These are phyloP conservation scores for Pleurotus pulmonarius DNA, from an alignment of 768 basidiomycete species.

Conservation along the genomic window DNA sequence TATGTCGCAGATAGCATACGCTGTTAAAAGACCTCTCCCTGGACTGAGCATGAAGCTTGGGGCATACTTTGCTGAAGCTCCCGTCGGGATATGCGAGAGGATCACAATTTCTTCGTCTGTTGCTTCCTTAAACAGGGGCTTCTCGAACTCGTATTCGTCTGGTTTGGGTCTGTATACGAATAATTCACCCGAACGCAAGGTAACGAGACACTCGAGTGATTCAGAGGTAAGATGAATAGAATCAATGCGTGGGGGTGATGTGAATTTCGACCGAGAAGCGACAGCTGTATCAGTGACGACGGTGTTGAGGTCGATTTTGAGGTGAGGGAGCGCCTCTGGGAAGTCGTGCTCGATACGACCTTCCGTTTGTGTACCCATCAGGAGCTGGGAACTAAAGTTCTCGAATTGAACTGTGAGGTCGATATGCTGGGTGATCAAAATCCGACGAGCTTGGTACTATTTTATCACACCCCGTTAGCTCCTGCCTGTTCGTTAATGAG, in stretches of 20 bases:
- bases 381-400: conserved; percentile 69
- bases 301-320: conserved; percentile 56
- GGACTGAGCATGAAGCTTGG: conserved; percentile 60
- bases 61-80: conserved; percentile 40
- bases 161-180: conserved; percentile 38
- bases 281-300: conserved; percentile 41
- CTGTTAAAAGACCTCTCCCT: conserved; percentile 42
- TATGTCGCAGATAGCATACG: conserved; percentile 66
- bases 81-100: conserved; percentile 44
- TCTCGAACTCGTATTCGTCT: conserved; percentile 11
- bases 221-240: conserved; percentile 49
- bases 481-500: no score
- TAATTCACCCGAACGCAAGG: conserved; percentile 52
- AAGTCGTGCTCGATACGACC: conserved; percentile 57
- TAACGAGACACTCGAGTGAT: conserved; percentile 54
- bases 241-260: conserved; percentile 31
- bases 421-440: conserved; percentile 60
- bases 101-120: conserved; percentile 49
- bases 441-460: conserved; percentile 59
- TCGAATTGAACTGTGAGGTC: conserved; percentile 69
- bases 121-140: conserved; percentile 16
- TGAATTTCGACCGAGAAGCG: conserved; percentile 18
- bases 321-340: conserved; percentile 57
- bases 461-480: not conserved
- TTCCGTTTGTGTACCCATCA: conserved; percentile 37